A percentile compares a stretch with the other conserved stretches of the same genome.
phyloP scores from a whole-genome alignment of 1,139 yeast species.

The Yamadazyma buinensis region DNA sequence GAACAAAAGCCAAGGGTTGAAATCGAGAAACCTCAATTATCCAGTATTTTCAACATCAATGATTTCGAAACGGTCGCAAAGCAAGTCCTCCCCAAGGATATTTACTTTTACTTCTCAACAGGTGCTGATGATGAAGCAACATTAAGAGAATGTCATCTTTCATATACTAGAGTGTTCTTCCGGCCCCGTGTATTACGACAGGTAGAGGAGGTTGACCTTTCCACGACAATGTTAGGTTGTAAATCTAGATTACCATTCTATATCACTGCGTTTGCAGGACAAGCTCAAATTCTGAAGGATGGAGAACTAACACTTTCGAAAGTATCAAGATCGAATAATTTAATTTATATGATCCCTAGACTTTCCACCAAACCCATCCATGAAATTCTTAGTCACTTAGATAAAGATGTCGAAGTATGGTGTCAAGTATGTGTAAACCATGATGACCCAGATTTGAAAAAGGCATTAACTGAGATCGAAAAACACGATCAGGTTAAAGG shows the following conservation, averaged over 20 bases:
- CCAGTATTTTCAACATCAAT: conserved; percentile 53
- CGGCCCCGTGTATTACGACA: conserved; percentile 71
- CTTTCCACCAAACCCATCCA: conserved; percentile 49
- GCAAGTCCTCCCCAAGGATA: conserved; percentile 61
- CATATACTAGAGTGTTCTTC: conserved; percentile 68
- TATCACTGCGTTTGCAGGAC: conserved; percentile 58
- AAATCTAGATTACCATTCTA: conserved; percentile 50
- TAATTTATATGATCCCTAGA: conserved; percentile 57
- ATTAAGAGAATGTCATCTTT: conserved; percentile 76
- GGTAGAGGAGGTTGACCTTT: conserved; percentile 45
- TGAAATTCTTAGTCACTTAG: conserved; percentile 22
- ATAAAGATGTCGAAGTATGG: conserved; percentile 19
- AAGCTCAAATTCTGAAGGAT: conserved; percentile 33
- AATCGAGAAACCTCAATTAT: conserved; percentile 49
- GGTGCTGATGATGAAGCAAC: conserved; percentile 89
- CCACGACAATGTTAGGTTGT: conserved; percentile 44
- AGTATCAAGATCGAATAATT: conserved; percentile 41
- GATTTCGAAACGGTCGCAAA: conserved; percentile 80
- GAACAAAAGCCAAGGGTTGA: conserved; percentile 10
- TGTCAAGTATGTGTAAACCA: conserved; percentile 45
- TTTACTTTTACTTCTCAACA: conserved; percentile 82
- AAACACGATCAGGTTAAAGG: conserved; percentile 20
- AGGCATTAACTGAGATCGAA: conserved; percentile 6
- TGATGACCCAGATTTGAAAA: conserved; percentile 17
- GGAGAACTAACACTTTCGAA: conserved; percentile 41